These are phyloP conservation scores for Neohortaea acidophila DNA, from an alignment of 495 filamentous ascomycete genomes.

Conservation along the genomic window DNA sequence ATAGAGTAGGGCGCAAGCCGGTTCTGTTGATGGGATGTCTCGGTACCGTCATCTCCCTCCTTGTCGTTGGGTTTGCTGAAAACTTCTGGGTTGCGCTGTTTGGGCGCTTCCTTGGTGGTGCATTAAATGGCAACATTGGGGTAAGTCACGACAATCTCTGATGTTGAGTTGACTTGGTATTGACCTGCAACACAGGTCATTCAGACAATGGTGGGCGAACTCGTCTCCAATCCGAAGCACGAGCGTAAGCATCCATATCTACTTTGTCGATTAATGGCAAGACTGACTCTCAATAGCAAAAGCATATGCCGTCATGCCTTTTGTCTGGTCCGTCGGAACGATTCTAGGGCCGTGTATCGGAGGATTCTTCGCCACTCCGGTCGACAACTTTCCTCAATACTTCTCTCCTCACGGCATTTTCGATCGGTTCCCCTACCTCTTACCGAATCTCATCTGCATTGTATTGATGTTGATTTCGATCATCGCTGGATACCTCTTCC, in stretches of 20 bases:
- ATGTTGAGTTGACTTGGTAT: too few species aligned
- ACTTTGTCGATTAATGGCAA: background rate
- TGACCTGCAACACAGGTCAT: too few species aligned
- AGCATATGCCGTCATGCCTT: constrained; percentile 74
- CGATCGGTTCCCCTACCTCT: constrained; percentile 61
- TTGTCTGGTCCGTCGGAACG: constrained; percentile 75
- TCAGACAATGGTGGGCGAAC: constrained; percentile 81
- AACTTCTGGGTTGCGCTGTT: constrained; percentile 65
- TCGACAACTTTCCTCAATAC: constrained; percentile 47
- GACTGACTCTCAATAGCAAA: constrained; percentile 36
- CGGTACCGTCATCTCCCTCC: constrained; percentile 62
- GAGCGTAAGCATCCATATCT: constrained; percentile 47
- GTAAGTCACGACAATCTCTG: too few species aligned
- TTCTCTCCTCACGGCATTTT: constrained; percentile 53
- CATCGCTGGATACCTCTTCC: constrained; percentile 51
- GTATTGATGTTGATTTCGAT: constrained; percentile 58
- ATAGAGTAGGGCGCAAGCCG: constrained; percentile 71
- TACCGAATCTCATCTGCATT: constrained; percentile 68
- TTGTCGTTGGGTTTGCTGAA: constrained; percentile 67
- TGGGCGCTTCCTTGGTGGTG: constrained; percentile 61
- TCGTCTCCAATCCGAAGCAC: constrained; percentile 64
- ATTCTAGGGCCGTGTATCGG: constrained; percentile 73
- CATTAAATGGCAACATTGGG: constrained; percentile 75
- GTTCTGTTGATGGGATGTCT: constrained; percentile 63
- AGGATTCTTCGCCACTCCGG: constrained; percentile 60